Percentiles rank a stretch among this genome's conserved stretches.
These are phyloP conservation scores for Vitis hybrid DNA, from an alignment of 177 flowering plant genomes.

Conservation along the genomic window DNA sequence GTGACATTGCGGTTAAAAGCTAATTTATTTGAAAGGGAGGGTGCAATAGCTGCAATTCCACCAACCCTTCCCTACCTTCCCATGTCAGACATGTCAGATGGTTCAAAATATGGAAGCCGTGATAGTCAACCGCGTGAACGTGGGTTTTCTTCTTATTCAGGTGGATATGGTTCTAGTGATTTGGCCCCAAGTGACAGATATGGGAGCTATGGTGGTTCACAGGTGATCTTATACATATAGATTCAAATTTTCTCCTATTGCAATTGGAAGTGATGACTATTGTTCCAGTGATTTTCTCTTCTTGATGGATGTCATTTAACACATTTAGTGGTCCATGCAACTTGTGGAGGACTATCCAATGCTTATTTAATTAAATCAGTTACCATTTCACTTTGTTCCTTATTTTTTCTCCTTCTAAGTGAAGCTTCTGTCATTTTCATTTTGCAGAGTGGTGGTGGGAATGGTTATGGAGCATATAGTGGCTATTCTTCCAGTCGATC, in stretches of 20 bases:
- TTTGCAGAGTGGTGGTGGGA: constrained; percentile 44
- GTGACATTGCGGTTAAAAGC: constrained; percentile 76
- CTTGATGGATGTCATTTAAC: too few species aligned
- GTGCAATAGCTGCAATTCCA: constrained; percentile 59
- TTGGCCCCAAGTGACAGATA: constrained; percentile 52
- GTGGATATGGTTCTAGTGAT: constrained; percentile 78
- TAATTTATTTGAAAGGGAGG: constrained; percentile 92
- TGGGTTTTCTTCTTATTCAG: constrained; percentile 62
- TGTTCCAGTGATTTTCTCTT: too few species aligned
- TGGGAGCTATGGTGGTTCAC: constrained; percentile 61
- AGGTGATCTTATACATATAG: constrained; percentile 34
- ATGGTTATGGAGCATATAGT: constrained; percentile 75
- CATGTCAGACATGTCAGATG: constrained; percentile 60
- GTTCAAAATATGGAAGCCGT: constrained; percentile 64
- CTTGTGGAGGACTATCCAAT: too few species aligned
- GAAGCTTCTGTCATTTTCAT: constrained; percentile 1
- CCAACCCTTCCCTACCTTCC: constrained; percentile 91
- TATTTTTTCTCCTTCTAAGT: too few species aligned
- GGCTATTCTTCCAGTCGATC: constrained; percentile 71
- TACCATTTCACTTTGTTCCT: neutral
- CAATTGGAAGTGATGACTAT: too few species aligned
- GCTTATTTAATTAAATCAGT: neutral
- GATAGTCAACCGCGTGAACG: constrained; percentile 76
- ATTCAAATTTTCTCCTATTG: too few species aligned
- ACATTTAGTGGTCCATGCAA: too few species aligned